phyloP scores from a whole-genome alignment of 129 eudicot genomes.

The carrot (Daucus carota) region DH1_v3.0 NC_030383.2:58997001-58997500 shows the following conservation, averaged over 20 bases:
- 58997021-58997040: constrained; percentile 63
- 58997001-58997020: constrained; percentile 51
- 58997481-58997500: constrained; percentile 66
- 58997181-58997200: constrained; percentile 68
- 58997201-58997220: constrained; percentile 68
- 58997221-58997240: constrained; percentile 91
- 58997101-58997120: constrained; percentile 38
- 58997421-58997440: constrained; percentile 42
- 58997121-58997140: constrained; percentile 44
- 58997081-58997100: too few species aligned
- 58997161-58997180: constrained; percentile 73
- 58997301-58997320: not conserved
- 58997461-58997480: constrained; percentile 77
- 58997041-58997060: constrained; percentile 16
- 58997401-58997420: constrained; percentile 27
- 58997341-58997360: constrained; percentile 69
- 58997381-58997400: constrained; percentile 71
- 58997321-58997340: constrained; percentile 44
- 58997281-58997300: not conserved
- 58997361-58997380: constrained; percentile 49
- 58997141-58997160: constrained; percentile 61
- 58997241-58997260: constrained; percentile 47
- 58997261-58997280: not conserved
- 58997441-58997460: constrained; percentile 39
- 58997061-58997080: not conserved